Conservation (phyloP, 1,284 basidiomycete genomes). For the Coniferiporia weirii region DNA sequence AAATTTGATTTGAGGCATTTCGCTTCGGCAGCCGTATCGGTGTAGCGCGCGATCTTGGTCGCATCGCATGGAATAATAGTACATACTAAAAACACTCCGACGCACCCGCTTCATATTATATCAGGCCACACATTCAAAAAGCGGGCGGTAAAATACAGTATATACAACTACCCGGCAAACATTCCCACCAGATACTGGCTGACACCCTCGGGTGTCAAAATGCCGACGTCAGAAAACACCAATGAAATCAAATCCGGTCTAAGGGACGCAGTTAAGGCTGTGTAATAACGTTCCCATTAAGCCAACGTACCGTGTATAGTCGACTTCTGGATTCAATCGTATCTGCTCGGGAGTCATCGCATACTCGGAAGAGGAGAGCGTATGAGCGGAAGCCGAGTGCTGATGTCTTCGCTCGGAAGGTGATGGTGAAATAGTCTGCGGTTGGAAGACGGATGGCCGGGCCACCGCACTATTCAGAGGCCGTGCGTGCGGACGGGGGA, state of each 20-base stretch:
- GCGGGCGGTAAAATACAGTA: neutral
- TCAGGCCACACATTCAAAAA: neutral
- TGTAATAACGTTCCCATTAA: constrained; percentile 14
- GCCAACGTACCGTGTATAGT: constrained; percentile 66
- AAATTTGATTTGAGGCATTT: too few relatives aligned
- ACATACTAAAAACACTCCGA: neutral
- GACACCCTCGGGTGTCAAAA: constrained; percentile 86
- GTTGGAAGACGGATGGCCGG: constrained; percentile 16
- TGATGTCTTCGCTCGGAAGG: constrained; percentile 17
- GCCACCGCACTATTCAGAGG: constrained; percentile 21
- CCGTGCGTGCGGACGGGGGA: constrained; percentile 38
- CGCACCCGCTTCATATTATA: neutral
- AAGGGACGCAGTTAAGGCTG: constrained; percentile 4
- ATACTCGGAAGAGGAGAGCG: constrained; percentile 24
- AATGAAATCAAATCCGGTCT: constrained; percentile 86
- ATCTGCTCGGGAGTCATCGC: constrained; percentile 71
- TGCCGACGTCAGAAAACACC: constrained; percentile 89
- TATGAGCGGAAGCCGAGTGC: constrained; percentile 18
- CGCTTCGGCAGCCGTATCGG: too few relatives aligned
- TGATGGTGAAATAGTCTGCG: constrained; percentile 19
- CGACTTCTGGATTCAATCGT: constrained; percentile 72
- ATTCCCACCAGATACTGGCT: constrained; percentile 88
- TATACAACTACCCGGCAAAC: constrained; percentile 61
- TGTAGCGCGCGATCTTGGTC: neutral
- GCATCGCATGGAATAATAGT: neutral